Evolutionary conservation across 768 basidiomycete species (phyloP), one percentile per base, ranked within the genome.

Genomic region (Boletus rubescentipes): DNA sequence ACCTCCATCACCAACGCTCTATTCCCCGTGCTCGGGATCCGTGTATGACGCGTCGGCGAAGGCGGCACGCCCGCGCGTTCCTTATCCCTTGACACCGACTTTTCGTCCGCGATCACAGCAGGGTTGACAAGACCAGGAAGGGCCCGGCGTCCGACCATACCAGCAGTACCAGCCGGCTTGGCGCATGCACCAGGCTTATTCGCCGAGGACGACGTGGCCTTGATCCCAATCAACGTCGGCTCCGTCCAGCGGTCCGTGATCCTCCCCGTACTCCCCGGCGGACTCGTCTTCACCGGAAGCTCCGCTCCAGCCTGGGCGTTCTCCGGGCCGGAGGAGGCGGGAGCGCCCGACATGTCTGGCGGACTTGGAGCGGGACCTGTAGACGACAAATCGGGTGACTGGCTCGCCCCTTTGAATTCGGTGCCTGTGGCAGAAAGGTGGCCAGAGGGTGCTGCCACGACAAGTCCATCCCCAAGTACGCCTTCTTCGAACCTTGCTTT

Each of bases 1-100:
- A 91, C 81, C 38, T 91, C 87, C 89, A 91, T 91, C 21, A 84
- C 87, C 14, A 83, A 82, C 18, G 86, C 81, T 54, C 90, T 75
- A 48, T 80, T 82, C 15, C 87, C 86, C 6, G 86, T 80, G 61
- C 82, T 88, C 5, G 87, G 82, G 47, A 85, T 85, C 20, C 87
- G 83, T 41, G 71, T 53, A 61, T 79, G 80, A 47, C 76, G 77
- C 4, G 70, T 63, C 6, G 79, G 75, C 1, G 77, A 69, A 4
- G 63, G 57, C 2, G 70, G 57, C 20, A 66, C 40, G 3, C 16
- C 2, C 8, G 54, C 16, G 15, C 53, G 57, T 20, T 48, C 56
- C 21, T 32, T 60, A 14, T 53, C 64, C 16, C 21, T 41, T 6
- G 26, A 26, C 26, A 6, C 26, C 26, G 26, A 26, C 15, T 40